Evolutionary conservation across 192 early-diverging fungal genomes (phyloP), one percentile per base, ranked within the genome.

Genomic region (Backusella westeae): DNA sequence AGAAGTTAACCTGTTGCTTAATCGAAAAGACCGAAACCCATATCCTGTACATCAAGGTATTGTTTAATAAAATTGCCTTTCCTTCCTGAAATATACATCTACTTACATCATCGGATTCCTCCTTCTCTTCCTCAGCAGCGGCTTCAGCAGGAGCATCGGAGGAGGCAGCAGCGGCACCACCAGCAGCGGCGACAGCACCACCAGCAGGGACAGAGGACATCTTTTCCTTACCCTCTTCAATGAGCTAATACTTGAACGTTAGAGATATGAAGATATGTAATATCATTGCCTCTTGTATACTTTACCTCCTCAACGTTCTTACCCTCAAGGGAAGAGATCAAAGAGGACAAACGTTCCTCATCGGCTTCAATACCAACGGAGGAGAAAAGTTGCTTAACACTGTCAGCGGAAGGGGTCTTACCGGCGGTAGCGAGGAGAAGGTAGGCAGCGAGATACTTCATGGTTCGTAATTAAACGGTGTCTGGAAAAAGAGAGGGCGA

Each of bases 371-470:
- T 88, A 83, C 98, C 98, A 81, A 95, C 98, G 81, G 96, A 85
- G 38, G 87, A 80, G 78, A 99, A 91, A 85, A 99, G 89, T 79
- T 85, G 84, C 84, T 91, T 89, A 89, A 99, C 88, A 81, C 93
- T 90, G 38, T 85, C 87, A 75, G 91, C 90, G 80, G 93, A 81
- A 76, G 96, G 95, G 74, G 87, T 89, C 82, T 95, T 94, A 83
- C 96, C 95, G 86, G 90, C 96, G 85, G 93, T 87, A 82, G 88
- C 88, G 84, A 96, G 92, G 81, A 99, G 93, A 82, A 99, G 90
- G 92, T 97, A 99, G 85, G 98, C 97, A 80, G 95, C 97, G 82
- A 99, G 89, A 89, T 96, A 94, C 91, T 97, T 97, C 98, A 97
- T 99, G 73, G 82, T 71, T 41, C 21, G 42, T 46, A 49, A 71